Evolutionary conservation across 2,329 filamentous ascomycete species (phyloP), one percentile per base, ranked within the genome.

Genomic region (Arthrobotrys megalospora): DNA sequence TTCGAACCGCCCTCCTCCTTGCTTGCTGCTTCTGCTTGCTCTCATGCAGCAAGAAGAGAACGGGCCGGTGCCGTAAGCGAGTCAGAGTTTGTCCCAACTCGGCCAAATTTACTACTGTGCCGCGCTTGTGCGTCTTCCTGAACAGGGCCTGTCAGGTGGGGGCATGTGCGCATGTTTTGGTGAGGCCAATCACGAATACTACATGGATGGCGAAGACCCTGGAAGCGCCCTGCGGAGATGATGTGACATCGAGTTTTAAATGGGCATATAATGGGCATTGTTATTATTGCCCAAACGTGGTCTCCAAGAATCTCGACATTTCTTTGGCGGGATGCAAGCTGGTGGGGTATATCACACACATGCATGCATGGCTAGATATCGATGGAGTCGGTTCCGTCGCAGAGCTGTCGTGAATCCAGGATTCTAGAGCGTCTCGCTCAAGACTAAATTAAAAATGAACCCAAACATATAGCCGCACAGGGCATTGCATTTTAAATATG

Each of bases 21-120:
- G 47, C 48, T 2, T 21, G 10, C 45, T 6, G 5, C n/a, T n/a
- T 21, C n/a, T n/a, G n/a, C n/a, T n/a, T n/a, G n/a, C n/a, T n/a
- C n/a, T n/a, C 45, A 21, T 16, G 6, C 6, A 5, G 4, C 41
- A 16, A 3, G 19, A 1, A 48, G 19, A 1, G 24, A 48, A 4
- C 45, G 45, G 45, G n/a, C 36, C 36, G 55, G 36, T 43, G 36
- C 34, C 19, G 34, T 60, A 60, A 60, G 55, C 55, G 36, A 60
- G 36, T 60, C 10, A 38, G n/a, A 60, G 36, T 58, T 36, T 41
- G 34, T 34, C 55, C 16, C 11, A 10, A 60, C 36, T 16, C n/a
- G 34, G 36, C 10, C 55, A 43, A 43, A 28, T 12, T 60, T 60
- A 1, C 10, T 24, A 10, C 16, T 16, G 36, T 43, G 55, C 36